These are phyloP conservation scores for Boeremia exigua DNA, from an alignment of 2,329 filamentous ascomycete species.

Conservation along the genomic window DNA sequence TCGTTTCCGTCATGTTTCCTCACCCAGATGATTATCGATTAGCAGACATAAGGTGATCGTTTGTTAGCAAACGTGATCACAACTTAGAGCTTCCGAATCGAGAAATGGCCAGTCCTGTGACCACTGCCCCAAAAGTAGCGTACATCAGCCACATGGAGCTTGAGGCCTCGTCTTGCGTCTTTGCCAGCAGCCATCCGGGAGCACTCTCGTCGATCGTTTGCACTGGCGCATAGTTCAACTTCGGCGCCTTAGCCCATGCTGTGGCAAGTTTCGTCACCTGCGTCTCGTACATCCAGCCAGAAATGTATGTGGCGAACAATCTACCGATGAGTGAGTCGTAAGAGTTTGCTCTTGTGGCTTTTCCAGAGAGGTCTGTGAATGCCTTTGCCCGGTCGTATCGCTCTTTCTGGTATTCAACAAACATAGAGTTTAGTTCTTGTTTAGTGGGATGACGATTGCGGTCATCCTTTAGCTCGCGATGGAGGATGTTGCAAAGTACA, in stretches of 20 bases:
- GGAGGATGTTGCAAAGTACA: conserved; percentile 24
- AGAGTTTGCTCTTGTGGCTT: conserved; percentile 17
- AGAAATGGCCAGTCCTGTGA: neutral
- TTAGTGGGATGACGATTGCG: conserved; percentile 10
- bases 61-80: neutral
- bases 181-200: conserved; percentile 13
- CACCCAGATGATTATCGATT: too few relatives aligned
- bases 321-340: conserved; percentile 15
- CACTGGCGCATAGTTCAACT: conserved; percentile 22
- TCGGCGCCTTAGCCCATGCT: conserved; percentile 12
- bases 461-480: conserved; percentile 16
- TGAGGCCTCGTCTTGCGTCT: neutral
- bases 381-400: conserved; percentile 15
- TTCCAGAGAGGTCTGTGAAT: conserved; percentile 17
- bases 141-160: conserved; percentile 9
- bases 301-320: conserved; percentile 14
- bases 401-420: conserved; percentile 20
- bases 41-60: neutral
- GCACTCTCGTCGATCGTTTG: conserved; percentile 22
- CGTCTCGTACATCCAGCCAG: neutral
- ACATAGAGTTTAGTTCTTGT: conserved; percentile 16
- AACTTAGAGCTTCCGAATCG: neutral
- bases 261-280: conserved; percentile 6
- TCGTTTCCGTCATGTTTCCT: too few relatives aligned
- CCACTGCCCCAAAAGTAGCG: neutral